phyloP scores from a whole-genome alignment of 192 early-diverging fungal genomes.

The Coemansia reversa region DNA sequence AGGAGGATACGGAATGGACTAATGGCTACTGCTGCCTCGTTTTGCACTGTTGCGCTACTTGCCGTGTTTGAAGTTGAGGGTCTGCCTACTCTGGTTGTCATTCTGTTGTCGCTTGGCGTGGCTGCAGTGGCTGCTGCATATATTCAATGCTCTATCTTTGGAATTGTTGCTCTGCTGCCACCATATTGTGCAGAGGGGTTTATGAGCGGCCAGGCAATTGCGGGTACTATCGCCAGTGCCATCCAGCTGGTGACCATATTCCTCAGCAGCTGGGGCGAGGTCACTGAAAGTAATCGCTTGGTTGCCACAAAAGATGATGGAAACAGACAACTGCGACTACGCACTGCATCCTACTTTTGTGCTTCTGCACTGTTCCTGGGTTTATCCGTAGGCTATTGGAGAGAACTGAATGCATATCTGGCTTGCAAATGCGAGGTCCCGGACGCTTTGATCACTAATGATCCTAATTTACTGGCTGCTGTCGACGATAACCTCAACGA shows the following conservation, averaged over 20 bases:
- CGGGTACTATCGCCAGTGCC: slow-evolving; percentile 66
- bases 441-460: background rate
- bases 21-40: slow-evolving; percentile 53
- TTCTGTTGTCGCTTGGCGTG: slow-evolving; percentile 52
- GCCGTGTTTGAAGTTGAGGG: slow-evolving; percentile 54
- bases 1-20: slow-evolving; percentile 41
- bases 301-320: background rate
- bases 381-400: slow-evolving; percentile 30
- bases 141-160: slow-evolving; percentile 70
- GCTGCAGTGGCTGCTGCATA: slow-evolving; percentile 64
- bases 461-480: background rate
- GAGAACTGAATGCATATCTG: slow-evolving; percentile 27
- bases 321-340: slow-evolving; percentile 11
- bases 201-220: slow-evolving; percentile 66
- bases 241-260: slow-evolving; percentile 60
- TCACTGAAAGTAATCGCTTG: background rate
- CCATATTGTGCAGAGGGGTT: slow-evolving; percentile 66
- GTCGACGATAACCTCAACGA: background rate
- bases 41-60: slow-evolving; percentile 54
- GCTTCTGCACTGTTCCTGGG: slow-evolving; percentile 33
- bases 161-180: slow-evolving; percentile 64
- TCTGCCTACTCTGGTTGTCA: slow-evolving; percentile 46
- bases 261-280: background rate
- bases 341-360: slow-evolving; percentile 38
- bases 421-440: background rate